A percentile compares a stretch with the other conserved stretches of the same genome.
These are phyloP conservation scores for Sugiyamaella marilandica DNA, from an alignment of 805 yeast genomes.

Conservation along the genomic window DNA sequence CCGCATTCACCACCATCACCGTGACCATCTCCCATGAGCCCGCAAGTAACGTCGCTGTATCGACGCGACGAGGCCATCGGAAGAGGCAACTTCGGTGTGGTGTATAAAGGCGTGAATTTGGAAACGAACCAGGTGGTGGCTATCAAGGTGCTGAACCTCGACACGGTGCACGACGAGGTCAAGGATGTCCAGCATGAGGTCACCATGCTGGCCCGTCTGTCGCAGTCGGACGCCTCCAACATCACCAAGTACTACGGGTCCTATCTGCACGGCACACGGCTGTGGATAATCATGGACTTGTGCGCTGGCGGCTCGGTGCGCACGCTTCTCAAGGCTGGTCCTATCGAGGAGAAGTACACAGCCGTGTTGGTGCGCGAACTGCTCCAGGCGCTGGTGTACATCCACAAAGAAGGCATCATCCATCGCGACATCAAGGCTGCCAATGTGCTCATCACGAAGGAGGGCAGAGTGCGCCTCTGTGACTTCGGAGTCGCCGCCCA, in stretches of 20 bases:
- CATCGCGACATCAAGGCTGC: constrained; percentile 98
- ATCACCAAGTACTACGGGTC: constrained; percentile 91
- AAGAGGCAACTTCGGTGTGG: constrained; percentile 94
- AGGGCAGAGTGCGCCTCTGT: constrained; percentile 86
- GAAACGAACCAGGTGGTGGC: constrained; percentile 78
- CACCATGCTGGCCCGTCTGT: constrained; percentile 75
- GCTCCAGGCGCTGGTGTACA: constrained; percentile 67
- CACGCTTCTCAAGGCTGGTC: constrained; percentile 80
- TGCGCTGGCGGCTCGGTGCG: constrained; percentile 96
- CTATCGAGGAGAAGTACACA: constrained; percentile 75
- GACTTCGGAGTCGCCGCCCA: constrained; percentile 99
- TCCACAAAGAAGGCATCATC: constrained; percentile 85
- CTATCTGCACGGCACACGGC: constrained; percentile 76
- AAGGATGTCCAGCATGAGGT: constrained; percentile 92
- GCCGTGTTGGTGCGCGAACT: constrained; percentile 84
- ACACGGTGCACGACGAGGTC: constrained; percentile 91
- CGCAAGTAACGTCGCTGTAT: constrained; percentile 41
- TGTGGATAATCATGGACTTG: constrained; percentile 97
- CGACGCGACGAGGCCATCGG: constrained; percentile 89
- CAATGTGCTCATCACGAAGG: constrained; percentile 80
- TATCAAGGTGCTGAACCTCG: constrained; percentile 85
- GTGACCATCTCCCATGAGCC: background rate
- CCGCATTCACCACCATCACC: background rate
- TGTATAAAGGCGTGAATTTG: constrained; percentile 65
- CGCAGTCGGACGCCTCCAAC: constrained; percentile 67